Evolutionary conservation across 1,284 basidiomycete genomes (phyloP), one percentile per base, ranked within the genome.

Genomic region (Erythrobasidium hasegawianum): DNA sequence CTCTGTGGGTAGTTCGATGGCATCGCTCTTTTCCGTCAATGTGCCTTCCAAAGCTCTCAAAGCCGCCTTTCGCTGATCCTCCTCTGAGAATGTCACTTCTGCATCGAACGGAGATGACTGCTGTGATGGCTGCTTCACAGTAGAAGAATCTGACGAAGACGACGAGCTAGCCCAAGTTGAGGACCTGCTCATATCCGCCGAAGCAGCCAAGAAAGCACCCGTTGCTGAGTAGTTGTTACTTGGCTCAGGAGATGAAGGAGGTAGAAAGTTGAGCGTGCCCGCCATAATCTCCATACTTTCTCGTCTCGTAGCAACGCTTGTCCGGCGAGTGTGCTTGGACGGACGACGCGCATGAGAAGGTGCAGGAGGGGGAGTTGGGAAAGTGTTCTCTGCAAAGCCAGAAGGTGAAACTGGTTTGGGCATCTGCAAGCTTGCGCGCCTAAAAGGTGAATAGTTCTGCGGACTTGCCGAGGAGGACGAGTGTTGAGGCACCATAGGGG

Each of bases 221-320:
- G 54, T 64, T 10, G 41, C 54, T 3, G 54, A 56, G 14, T 58
- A 52, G 40, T 64, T n/a, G 27, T 45, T 49, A 18, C 8, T 27
- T 5, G 43, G 43, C 43, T 47, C 59, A 16, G 45, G 55, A 24
- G 49, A 14, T 68, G 68, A 18, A 65, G 73, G 24, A 71, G 68
- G 24, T 20, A 45, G 10, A 49, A 13, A 8, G 68, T 57, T n/a
- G 57, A 52, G 38, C 52, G 66, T 18, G 18, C 70, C 72, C 1
- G 70, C 69, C 40, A 75, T 72, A 41, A 75, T 70, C 57, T 75
- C 74, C 66, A 74, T 69, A 43, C 71, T 72, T 59, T 75, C 74
- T 57, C 73, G 59, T 29, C 72, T 65, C 64, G 73, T 75, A 27
- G 72, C 59, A 26, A 75, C 71, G 45, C 67, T 69, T 16, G 68